These are phyloP conservation scores for Fusarium nurragi DNA, from an alignment of 2,329 filamentous ascomycete genomes.

Conservation along the genomic window DNA sequence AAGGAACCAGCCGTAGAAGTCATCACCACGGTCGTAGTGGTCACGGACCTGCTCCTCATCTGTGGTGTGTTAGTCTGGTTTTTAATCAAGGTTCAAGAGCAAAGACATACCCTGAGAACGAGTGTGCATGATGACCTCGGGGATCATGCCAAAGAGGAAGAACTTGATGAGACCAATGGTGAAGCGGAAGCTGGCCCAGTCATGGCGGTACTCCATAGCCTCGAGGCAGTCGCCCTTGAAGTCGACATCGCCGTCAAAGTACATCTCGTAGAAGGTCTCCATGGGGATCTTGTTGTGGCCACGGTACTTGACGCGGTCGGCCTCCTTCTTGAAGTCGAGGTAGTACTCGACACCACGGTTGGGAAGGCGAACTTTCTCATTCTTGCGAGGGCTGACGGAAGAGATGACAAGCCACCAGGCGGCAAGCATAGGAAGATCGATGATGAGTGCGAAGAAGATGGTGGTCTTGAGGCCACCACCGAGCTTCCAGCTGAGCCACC, in stretches of 20 bases:
- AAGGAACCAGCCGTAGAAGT: constrained; percentile 99
- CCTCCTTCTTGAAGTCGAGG: constrained; percentile 79
- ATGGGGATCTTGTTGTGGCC: constrained; percentile 85
- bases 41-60: constrained; percentile 96
- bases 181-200: constrained; percentile 96
- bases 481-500: constrained; percentile 84
- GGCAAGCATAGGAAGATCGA: constrained; percentile 80
- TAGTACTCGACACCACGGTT: constrained; percentile 92
- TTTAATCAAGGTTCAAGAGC: neutral
- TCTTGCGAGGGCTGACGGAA: constrained; percentile 84
- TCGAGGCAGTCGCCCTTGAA: constrained; percentile 95
- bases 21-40: constrained; percentile 97
- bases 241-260: constrained; percentile 93
- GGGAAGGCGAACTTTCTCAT: constrained; percentile 88
- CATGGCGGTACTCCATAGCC: constrained; percentile 90
- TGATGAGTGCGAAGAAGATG: constrained; percentile 86
- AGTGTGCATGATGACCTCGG: constrained; percentile 92
- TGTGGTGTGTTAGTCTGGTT: constrained; percentile 29
- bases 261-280: constrained; percentile 97
- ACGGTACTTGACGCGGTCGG: constrained; percentile 72
- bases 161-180: constrained; percentile 86
- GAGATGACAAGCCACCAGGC: constrained; percentile 86
- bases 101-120: constrained; percentile 73
- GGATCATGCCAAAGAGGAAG: constrained; percentile 87
- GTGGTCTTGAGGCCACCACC: constrained; percentile 88